These are phyloP conservation scores for Arachis stenosperma DNA, from an alignment of 306 rosid genomes.

Conservation along the genomic window DNA sequence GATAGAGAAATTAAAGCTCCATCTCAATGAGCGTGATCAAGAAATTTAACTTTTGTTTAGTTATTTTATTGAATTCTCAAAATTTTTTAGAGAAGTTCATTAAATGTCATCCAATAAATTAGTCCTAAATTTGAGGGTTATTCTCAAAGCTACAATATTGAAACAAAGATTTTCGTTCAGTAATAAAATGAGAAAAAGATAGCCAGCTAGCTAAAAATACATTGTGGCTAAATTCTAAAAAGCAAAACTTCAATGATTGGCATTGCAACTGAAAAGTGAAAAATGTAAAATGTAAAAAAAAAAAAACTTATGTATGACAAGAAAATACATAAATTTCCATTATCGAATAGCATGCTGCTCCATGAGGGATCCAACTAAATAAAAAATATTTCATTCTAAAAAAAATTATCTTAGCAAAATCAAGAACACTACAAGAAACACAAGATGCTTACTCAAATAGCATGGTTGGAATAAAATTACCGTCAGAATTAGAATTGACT, in stretches of 20 bases:
- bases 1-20: no score
- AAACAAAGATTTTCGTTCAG: constrained; percentile 38
- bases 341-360: constrained; percentile 13
- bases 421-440: background rate
- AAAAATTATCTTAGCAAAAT: background rate
- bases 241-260: constrained; percentile 4
- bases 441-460: constrained; percentile 69
- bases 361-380: constrained; percentile 10
- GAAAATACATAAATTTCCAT: constrained; percentile 12
- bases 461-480: constrained; percentile 83
- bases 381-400: background rate
- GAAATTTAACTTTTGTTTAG: no score
- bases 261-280: background rate
- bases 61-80: no score
- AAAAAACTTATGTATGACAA: constrained; percentile 1
- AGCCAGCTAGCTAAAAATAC: constrained; percentile 4
- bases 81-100: no score
- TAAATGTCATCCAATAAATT: no score
- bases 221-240: constrained; percentile 5
- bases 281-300: background rate
- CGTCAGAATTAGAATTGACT: constrained; percentile 71
- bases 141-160: constrained; percentile 74
- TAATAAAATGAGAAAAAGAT: background rate
- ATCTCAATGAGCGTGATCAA: no score
- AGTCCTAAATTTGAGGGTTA: constrained; percentile 45